A percentile compares a stretch with the other conserved stretches of the same genome.
phyloP scores from a whole-genome alignment of 768 basidiomycete genomes.

The Candolleomyces eurysporus region DNA sequence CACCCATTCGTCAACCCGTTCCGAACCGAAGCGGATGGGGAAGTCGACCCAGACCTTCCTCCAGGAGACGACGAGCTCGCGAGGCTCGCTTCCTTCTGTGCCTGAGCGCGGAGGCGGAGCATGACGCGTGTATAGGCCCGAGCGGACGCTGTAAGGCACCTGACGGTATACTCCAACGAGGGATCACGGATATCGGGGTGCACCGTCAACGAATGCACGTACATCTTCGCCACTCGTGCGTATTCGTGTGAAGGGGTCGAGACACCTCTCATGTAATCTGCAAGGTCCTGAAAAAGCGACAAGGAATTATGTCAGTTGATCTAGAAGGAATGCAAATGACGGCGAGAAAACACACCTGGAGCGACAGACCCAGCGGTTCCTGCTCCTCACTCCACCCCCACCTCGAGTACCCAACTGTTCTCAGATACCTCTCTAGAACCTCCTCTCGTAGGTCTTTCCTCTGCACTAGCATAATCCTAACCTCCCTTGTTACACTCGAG shows the following conservation, averaged over 20 bases:
- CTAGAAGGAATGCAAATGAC: neutral
- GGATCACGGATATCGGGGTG: conserved; percentile 44
- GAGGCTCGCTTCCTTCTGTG: conserved; percentile 52
- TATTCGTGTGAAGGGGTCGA: conserved; percentile 75
- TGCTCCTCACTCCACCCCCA: conserved; percentile 56
- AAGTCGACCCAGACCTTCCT: conserved; percentile 11
- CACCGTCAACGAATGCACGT: conserved; percentile 48
- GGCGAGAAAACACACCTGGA: conserved; percentile 47
- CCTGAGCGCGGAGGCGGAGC: conserved; percentile 74
- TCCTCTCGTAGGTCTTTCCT: conserved; percentile 53
- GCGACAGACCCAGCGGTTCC: conserved; percentile 63
- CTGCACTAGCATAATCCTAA: conserved; percentile 49
- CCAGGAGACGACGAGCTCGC: conserved; percentile 17
- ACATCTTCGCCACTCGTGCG: conserved; percentile 53
- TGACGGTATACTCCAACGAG: conserved; percentile 40
- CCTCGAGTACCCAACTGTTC: conserved; percentile 66
- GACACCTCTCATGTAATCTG: conserved; percentile 77
- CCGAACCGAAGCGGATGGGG: conserved; percentile 13
- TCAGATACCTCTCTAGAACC: conserved; percentile 67
- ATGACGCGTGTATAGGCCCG: conserved; percentile 81
- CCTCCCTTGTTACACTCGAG: conserved; percentile 53
- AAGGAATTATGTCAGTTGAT: conserved; percentile 4
- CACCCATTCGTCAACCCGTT: conserved; percentile 10
- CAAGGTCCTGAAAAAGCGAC: conserved; percentile 57
- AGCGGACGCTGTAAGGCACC: conserved; percentile 55